A percentile compares a stretch with the other conserved stretches of the same genome.
Conservation (phyloP, 2,329 filamentous ascomycete genomes). For the Botryotinia calthae region DNA sequence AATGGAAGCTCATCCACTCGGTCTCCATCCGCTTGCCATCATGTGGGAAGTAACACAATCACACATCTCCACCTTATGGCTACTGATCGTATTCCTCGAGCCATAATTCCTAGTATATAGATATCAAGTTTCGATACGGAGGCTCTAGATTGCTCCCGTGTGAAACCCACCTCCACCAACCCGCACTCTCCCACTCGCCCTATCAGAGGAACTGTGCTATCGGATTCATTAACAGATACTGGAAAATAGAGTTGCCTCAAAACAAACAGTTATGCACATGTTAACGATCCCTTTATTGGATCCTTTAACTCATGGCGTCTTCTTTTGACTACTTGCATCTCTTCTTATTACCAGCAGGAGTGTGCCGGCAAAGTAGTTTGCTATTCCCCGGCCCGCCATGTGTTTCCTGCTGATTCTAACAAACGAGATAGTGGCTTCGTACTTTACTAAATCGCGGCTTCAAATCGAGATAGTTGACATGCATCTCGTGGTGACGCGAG, state of each 20-base stretch:
- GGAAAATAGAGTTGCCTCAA: constrained; percentile 2
- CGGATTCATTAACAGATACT: neutral
- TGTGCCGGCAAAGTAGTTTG: neutral
- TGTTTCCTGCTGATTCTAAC: neutral
- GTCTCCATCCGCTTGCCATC: neutral
- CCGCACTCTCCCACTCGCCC: neutral
- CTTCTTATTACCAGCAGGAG: neutral
- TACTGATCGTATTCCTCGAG: neutral
- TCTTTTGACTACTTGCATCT: neutral
- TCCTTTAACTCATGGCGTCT: neutral
- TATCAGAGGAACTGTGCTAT: neutral
- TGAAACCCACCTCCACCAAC: neutral
- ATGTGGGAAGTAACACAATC: constrained; percentile 15
- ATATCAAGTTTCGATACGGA: neutral
- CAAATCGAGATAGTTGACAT: constrained; percentile 1
- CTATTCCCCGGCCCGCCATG: neutral
- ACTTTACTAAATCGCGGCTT: neutral
- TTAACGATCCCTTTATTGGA: neutral
- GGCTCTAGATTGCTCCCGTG: neutral
- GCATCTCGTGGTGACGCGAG: constrained; percentile 8
- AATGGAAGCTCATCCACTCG: neutral
- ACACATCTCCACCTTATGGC: neutral
- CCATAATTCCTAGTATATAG: neutral
- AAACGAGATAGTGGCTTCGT: neutral
- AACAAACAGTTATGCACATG: neutral